Conservation (phyloP, 75 land plant genomes). For the Cryptomeria japonica region DNA sequence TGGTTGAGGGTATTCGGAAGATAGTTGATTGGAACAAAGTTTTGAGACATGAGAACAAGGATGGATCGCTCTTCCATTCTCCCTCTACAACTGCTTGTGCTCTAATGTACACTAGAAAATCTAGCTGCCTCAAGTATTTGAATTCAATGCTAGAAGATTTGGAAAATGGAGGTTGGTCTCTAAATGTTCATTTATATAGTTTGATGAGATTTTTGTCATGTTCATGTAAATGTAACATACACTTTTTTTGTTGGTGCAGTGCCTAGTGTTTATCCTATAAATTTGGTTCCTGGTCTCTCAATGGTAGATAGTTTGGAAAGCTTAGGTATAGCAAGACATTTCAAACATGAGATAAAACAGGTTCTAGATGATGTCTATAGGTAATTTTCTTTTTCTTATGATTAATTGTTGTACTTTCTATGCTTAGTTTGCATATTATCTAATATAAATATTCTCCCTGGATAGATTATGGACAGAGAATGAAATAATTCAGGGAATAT, state of each 20-base stretch:
- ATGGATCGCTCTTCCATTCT: constrained; percentile 68
- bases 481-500: not conserved
- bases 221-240: not conserved
- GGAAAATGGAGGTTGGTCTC: constrained; percentile 41
- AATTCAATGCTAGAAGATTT: constrained; percentile 28
- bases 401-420: not conserved
- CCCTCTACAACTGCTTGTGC: constrained; percentile 70
- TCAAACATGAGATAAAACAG: constrained; percentile 31
- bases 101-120: not conserved
- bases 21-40: constrained; percentile 45
- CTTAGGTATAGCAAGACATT: constrained; percentile 60
- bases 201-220: not conserved
- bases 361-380: constrained; percentile 33
- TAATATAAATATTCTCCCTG: not conserved
- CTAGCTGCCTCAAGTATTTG: no score
- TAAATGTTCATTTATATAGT: not conserved
- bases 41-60: constrained; percentile 48
- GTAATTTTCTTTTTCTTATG: not conserved
- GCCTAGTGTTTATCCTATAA: constrained; percentile 57
- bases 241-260: constrained; percentile 33
- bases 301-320: constrained; percentile 47
- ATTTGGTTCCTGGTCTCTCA: constrained; percentile 27
- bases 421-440: not conserved
- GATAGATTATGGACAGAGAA: not conserved
- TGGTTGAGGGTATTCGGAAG: constrained; percentile 52